Base-by-base conservation (phyloP, 2,329 filamentous ascomycete genomes). In the Trichoderma sp. region DNA sequence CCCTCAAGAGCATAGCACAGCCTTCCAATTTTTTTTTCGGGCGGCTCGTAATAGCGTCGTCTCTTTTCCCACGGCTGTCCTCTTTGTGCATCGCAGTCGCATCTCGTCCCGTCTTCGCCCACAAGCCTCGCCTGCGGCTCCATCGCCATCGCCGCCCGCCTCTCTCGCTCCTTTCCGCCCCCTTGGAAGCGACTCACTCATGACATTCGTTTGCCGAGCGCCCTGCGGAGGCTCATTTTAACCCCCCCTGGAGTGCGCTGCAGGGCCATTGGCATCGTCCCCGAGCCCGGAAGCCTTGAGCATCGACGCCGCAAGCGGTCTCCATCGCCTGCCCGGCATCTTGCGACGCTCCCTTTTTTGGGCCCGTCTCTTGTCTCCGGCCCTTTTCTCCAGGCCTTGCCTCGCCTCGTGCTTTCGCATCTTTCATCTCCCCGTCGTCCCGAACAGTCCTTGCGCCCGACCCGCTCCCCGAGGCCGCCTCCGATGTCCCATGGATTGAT, bases 401-500 rank as follows among this genome's bases (percentile, higher is more conserved):
- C 13, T 52, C 28, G 21, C 11, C 21, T 30, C 58, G 24, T 28
- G n/a, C 21, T 18, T 49, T 51, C 46, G 21, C 30, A 21, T 64
- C 55, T 34, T 18, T 37, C 54, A 26, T 14, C n/a, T 37, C n/a
- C 18, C 39, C 24, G 21, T 56, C n/a, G 32, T 16, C 37, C n/a
- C 46, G 60, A 54, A 30, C 28, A 54, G 30, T 34, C 43, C n/a
- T 10, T 63, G 39, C 59, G 39, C 34, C 30, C 39, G 34, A 61
- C 24, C 32, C 34, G 39, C 39, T 43, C 3, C 51, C n/a, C 56
- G 46, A 39, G 60, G 43, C 49, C 68, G 68, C 68, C 63, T 51
- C 68, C 24, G 26, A 69, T 69, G 68, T 61, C 68, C 68, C 81
- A 87, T 89, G 87, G 87, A 85, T 84, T 81, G 79, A 80, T 79